Evolutionary conservation across 257 asterid species (phyloP).

Genomic region (Nicotiana undulata): DNA sequence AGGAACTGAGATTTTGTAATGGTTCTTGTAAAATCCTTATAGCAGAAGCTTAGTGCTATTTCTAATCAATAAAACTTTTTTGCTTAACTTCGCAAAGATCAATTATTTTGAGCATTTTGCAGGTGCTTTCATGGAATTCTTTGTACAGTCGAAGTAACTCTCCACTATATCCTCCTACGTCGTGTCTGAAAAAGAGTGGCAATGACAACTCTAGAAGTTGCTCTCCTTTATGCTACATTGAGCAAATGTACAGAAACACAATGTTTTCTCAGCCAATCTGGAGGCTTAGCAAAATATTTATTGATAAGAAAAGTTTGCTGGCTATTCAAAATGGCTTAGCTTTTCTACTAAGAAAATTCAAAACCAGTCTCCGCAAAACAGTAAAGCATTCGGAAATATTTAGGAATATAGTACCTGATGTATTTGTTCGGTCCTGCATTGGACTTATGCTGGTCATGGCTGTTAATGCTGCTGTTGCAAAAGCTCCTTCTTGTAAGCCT

Average conservation of each 20-base stretch:
- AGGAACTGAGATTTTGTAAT: not conserved
- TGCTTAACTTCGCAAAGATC: not conserved
- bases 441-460: constrained; percentile 73
- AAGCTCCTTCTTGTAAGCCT: constrained; percentile 58
- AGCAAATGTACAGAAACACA: constrained; percentile 17
- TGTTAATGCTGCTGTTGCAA: constrained; percentile 45
- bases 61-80: not conserved
- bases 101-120: not conserved
- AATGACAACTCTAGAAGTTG: not conserved
- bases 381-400: constrained; percentile 21
- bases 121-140: constrained; percentile 39
- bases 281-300: constrained; percentile 30
- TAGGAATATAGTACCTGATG: constrained; percentile 20
- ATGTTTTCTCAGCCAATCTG: constrained; percentile 20
- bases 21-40: not conserved
- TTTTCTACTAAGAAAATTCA: constrained; percentile 24
- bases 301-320: constrained; percentile 21
- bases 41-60: not conserved
- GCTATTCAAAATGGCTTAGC: constrained; percentile 20
- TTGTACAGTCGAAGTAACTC: constrained; percentile 18
- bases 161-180: constrained; percentile 22
- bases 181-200: constrained; percentile 16
- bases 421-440: constrained; percentile 34
- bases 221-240: not conserved
- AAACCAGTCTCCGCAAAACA: constrained; percentile 22